Base-by-base conservation (phyloP, 2,329 filamentous ascomycete genomes). In the Aspergillus pseudoviridinutans region DNA sequence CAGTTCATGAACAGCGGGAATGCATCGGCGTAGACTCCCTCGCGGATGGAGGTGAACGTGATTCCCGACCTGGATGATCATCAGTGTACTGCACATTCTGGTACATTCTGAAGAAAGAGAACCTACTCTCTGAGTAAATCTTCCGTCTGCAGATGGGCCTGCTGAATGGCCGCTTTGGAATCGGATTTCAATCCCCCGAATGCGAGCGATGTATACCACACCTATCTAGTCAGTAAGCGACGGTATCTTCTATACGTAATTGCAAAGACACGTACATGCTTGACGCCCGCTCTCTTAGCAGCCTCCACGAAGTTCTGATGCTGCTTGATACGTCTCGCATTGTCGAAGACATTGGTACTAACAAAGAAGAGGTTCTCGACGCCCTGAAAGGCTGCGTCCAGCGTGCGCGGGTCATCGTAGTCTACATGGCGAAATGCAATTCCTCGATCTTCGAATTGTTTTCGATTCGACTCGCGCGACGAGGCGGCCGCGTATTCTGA, bases 21-120 rank as follows among this genome's bases (percentile, higher is more conserved):
- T 3, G 81, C 83, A 61, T 87, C 84, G 1, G 78, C 76, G 66
- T 87, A 87, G 35, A 85, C 64, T 0, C 84, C 85, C 66, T 86
- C 83, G 14, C 84, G 79, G 44, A 87, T 69, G 10, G 80, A 76
- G 12, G 83, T 84, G 64, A 79, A 84, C 1, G 75, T 75, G 52
- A 84, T 69, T 4, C 69, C 70, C 3, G 73, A 71, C 25, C 73
- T 75, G 12, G 4, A 5, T 38, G 10, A 12, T 51, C 3, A 51
- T 27, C 3, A 32, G 12, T 24, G 4, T 17, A 17, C 32, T 17
- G 32, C 14, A 32, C 29, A 29, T 29, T 2, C 9, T 1, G 10
- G 32, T 32, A 32, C 29, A 29, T 29, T 2, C 9, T 1, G 10
- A 29, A 10, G 4, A 4, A 29, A 29, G 3, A 25, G 28, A 10